Conservation (phyloP, 2,329 filamentous ascomycete species). For the Colletotrichum brevisporum region DNA sequence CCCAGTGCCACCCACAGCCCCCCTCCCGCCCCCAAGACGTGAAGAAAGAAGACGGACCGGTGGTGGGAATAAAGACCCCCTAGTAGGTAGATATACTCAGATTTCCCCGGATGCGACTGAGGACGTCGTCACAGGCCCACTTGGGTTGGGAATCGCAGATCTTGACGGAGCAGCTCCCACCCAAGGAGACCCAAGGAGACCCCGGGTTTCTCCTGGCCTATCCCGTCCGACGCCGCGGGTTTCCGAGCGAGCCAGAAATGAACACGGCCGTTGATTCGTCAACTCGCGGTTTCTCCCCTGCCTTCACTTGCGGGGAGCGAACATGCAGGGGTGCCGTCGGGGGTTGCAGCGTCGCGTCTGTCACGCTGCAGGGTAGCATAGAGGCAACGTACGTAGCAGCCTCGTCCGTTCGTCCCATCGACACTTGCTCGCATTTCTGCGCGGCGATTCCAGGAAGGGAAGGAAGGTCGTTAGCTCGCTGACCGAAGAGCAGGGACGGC, state of each 20-base stretch:
- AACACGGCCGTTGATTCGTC: slow-evolving; percentile 22
- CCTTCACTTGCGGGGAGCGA: slow-evolving; percentile 12
- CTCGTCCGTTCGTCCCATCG: slow-evolving; percentile 16
- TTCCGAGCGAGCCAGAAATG: slow-evolving; percentile 10
- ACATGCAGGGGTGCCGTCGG: not conserved
- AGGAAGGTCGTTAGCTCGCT: not conserved
- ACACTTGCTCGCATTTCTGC: not conserved
- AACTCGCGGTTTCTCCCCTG: slow-evolving; percentile 13
- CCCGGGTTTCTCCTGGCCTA: slow-evolving; percentile 18
- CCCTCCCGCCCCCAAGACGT: not conserved
- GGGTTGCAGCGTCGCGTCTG: slow-evolving; percentile 1
- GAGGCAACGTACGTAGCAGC: slow-evolving; percentile 1
- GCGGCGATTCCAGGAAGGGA: slow-evolving; percentile 15
- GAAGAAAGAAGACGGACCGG: slow-evolving; percentile 2
- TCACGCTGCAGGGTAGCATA: not conserved
- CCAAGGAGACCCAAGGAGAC: slow-evolving; percentile 13
- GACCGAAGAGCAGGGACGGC: not conserved
- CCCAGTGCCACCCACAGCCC: not conserved
- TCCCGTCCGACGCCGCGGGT: slow-evolving; percentile 26
- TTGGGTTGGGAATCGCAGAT: slow-evolving; percentile 26
- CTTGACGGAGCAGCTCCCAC: slow-evolving; percentile 11
- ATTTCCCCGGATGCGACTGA: slow-evolving; percentile 24
- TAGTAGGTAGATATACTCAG: not conserved
- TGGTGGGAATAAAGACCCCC: slow-evolving; percentile 3
- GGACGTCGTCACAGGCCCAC: slow-evolving; percentile 17